Evolutionary conservation across 129 eudicot genomes (phyloP).

Genomic region (Smallanthus sonchifolius): DNA sequence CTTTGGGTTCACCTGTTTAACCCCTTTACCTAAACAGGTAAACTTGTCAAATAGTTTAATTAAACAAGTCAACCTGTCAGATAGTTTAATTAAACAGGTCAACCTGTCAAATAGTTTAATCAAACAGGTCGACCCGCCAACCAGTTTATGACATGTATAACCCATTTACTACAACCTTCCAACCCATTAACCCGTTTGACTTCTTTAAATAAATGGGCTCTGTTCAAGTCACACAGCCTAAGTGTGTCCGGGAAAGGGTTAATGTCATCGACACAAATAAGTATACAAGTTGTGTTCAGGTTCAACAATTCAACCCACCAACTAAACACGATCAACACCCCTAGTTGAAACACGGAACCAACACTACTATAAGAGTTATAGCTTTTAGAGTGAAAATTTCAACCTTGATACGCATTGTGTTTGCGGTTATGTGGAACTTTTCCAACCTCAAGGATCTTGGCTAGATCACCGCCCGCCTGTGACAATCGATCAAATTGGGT

Average conservation of each 20-base stretch:
- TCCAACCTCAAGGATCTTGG: conserved; percentile 81
- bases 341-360: neutral
- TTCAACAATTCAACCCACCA: too few relatives aligned
- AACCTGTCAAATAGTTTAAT: too few relatives aligned
- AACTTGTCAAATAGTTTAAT: too few relatives aligned
- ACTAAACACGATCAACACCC: neutral
- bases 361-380: neutral
- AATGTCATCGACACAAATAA: too few relatives aligned
- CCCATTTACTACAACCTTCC: neutral
- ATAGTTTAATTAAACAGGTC: too few relatives aligned
- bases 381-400: neutral
- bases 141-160: neutral
- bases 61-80: neutral
- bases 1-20: too few relatives aligned
- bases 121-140: neutral
- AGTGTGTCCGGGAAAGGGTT: too few relatives aligned
- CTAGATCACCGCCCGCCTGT: conserved; percentile 55
- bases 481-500: conserved; percentile 74
- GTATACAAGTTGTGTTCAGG: too few relatives aligned
- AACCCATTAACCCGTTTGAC: neutral
- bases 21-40: too few relatives aligned
- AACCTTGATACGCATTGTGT: conserved; percentile 73
- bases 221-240: too few relatives aligned
- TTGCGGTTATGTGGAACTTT: conserved; percentile 66
- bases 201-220: neutral